Base-by-base conservation (phyloP, 2,329 filamentous ascomycete genomes). In the Monosporascus sp. region DNA sequence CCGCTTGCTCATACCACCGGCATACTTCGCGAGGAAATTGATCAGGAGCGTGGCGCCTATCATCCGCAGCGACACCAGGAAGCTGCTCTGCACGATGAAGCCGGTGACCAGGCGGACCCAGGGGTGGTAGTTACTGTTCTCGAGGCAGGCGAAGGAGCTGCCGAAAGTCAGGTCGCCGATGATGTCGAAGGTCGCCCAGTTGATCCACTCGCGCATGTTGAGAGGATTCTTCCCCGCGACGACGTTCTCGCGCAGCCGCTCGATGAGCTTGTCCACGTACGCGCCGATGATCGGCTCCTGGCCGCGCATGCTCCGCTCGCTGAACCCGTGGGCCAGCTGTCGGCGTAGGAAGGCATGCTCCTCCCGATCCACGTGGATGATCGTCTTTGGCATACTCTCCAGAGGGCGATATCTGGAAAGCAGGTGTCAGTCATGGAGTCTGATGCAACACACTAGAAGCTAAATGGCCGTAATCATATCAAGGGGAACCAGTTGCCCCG, bases 151-250 rank as follows among this genome's bases (percentile, higher is more conserved):
- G 37, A 60, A 60, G 14, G 54, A 44, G 17, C 55, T 57, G n/a
- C 56, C 57, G 25, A 60, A 54, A 31, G 52, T 57, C 3, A 60
- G 41, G 17, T 60, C 57, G 9, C 58, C 58, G 24, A 60, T 59
- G 18, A 60, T 37, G 17, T 60, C 58, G 47, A 60, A 60, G 6
- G 58, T 59, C 1, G 55, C 58, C 50, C 52, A 60, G 39, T 58
- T 59, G 6, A 57, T 31, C 56, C 58, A 63, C 9, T 60, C 58
- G 5, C 55, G 53, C 53, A 63, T 56, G 50, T 62, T 59, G 22
- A 63, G 37, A 31, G 57, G 11, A 2, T 18, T 45, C n/a, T 53
- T 37, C 2, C 55, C 58, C 8, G 27, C 54, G 7, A 54, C 20
- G 41, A 58, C 62, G 22, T 62, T 53, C 50, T 63, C 56, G 46